Base-by-base conservation (phyloP, 495 filamentous ascomycete species). In the Aspergillus coremiiformis region DNA sequence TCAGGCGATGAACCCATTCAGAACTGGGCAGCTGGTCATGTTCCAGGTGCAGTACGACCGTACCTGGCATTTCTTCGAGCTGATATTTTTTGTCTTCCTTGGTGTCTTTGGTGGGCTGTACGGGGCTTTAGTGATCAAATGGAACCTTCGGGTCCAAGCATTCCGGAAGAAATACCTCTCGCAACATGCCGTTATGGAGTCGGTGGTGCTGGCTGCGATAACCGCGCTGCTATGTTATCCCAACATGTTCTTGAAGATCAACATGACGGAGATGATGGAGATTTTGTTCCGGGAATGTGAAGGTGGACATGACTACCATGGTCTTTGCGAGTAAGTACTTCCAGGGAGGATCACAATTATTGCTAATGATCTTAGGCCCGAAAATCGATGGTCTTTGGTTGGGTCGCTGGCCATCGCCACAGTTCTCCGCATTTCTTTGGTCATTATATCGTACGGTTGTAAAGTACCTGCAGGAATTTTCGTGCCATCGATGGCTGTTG, bases 221-320 rank as follows among this genome's bases (percentile, higher is more conserved):
- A 97, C 93, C 10, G 94, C 92, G 3, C 74, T 97, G 47, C 75
- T 97, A 6, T 97, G 93, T 70, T 98, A 92, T 60, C 93, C 90
- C 1, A 98, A 97, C 65, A 90, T 88, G 67, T 97, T 98, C 59
- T 66, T 98, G 45, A 80, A 87, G 56, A 96, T 98, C 60, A 95
- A 98, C 68, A 97, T 98, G 93, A 96, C 93, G 0, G 90, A 96
- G 69, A 95, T 89, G 72, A 97, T 98, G 93, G 90, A 96, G 66
- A 95, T 95, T 54, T 73, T 98, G 2, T 98, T 98, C 66, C 78
- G 84, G 11, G 94, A 98, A 70, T 98, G 93, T 60, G 91, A 96
- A 66, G 92, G 90, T 20, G 84, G 79, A 14, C 87, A 95, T 68
- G 88, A 96, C 59, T 96, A 96, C 59, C 78, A 92, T 44, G 90